Conservation (phyloP, 148 eudicot species). For the Simmondsia chinensis region DNA sequence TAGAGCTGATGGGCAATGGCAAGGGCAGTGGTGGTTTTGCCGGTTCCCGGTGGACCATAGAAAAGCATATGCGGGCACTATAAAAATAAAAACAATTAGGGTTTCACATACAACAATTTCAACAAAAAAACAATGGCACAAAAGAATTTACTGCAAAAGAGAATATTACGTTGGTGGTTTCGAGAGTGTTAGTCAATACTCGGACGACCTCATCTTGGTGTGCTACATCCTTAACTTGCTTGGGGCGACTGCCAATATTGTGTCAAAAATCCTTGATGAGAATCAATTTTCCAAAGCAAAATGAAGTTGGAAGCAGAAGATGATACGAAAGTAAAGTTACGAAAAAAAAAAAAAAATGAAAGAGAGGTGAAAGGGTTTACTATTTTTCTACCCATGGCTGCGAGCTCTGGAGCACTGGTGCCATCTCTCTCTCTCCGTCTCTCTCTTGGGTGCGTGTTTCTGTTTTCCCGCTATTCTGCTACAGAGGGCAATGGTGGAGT, state of each 20-base stretch:
- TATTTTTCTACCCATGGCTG: constrained; percentile 99
- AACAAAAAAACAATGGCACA: neutral
- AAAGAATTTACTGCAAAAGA: neutral
- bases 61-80: constrained; percentile 96
- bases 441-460: neutral
- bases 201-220: constrained; percentile 92
- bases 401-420: constrained; percentile 67
- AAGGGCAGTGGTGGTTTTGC: constrained; percentile 90
- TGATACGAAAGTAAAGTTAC: no score
- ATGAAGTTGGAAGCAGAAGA: neutral
- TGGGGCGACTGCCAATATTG: constrained; percentile 58
- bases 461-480: constrained; percentile 39
- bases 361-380: constrained; percentile 15
- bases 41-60: constrained; percentile 96
- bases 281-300: neutral
- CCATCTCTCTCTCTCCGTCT: constrained; percentile 37
- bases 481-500: no score
- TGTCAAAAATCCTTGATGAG: neutral
- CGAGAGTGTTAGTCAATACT: constrained; percentile 88
- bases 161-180: constrained; percentile 56
- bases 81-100: constrained; percentile 4
- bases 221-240: constrained; percentile 92
- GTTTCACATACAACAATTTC: neutral
- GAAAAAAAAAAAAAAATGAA: neutral
- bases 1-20: constrained; percentile 93